phyloP scores from a whole-genome alignment of 495 filamentous ascomycete genomes.

The Aspergillus sclerotiicarbonarius region DNA sequence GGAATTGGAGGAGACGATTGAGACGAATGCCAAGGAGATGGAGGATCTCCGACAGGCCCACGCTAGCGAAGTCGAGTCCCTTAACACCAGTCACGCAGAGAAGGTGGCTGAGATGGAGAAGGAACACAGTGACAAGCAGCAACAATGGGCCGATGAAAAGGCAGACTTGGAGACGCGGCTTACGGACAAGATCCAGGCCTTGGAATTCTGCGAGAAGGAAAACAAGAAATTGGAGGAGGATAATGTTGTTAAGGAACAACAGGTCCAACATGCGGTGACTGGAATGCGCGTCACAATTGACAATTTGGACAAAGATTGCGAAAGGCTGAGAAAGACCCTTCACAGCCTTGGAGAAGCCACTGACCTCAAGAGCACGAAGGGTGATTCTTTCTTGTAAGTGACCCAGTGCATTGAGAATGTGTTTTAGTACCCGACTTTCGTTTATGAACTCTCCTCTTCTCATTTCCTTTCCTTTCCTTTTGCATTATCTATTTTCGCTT shows the following conservation, averaged over 20 bases:
- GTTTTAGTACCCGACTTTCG: constrained; percentile 20
- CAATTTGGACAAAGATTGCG: constrained; percentile 54
- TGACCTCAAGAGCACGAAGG: constrained; percentile 57
- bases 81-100: constrained; percentile 28
- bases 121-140: constrained; percentile 34
- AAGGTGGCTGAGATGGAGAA: constrained; percentile 41
- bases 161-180: constrained; percentile 34
- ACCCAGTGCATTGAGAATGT: constrained; percentile 27
- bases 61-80: constrained; percentile 28
- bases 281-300: constrained; percentile 52
- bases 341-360: constrained; percentile 58
- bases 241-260: constrained; percentile 48
- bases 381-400: constrained; percentile 65
- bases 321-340: constrained; percentile 55
- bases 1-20: constrained; percentile 34
- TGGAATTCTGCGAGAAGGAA: constrained; percentile 42
- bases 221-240: constrained; percentile 48
- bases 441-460: constrained; percentile 15
- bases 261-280: constrained; percentile 46
- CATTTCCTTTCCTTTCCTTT: constrained; percentile 17
- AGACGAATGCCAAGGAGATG: constrained; percentile 31
- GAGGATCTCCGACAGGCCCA: constrained; percentile 32
- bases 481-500: constrained; percentile 20
- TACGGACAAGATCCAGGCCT: constrained; percentile 36
- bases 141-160: constrained; percentile 36